Evolutionary conservation across 129 eudicot genomes (phyloP).

Genomic region (Centella asiatica): DNA sequence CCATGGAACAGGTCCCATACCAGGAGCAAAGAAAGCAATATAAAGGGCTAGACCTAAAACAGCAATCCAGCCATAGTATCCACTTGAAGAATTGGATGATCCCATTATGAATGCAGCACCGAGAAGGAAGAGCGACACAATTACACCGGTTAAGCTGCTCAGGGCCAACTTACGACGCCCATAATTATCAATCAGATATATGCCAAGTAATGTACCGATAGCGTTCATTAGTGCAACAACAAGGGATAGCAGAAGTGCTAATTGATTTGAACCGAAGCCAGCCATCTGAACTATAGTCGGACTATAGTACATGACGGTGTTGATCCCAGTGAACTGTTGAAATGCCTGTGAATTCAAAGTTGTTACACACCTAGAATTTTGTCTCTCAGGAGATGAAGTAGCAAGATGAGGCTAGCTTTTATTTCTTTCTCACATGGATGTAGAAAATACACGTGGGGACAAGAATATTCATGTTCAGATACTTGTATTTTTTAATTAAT

Average conservation of each 20-base stretch:
- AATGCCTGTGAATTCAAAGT: constrained; percentile 41
- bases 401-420: background rate
- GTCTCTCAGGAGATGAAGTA: too few species aligned
- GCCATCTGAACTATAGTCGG: constrained; percentile 89
- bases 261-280: constrained; percentile 70
- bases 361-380: background rate
- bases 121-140: constrained; percentile 55
- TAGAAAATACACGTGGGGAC: too few species aligned
- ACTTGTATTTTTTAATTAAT: too few species aligned
- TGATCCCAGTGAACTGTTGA: constrained; percentile 71
- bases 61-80: constrained; percentile 64
- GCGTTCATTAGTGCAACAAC: constrained; percentile 79
- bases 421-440: too few species aligned
- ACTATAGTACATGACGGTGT: constrained; percentile 81
- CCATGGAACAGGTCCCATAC: constrained; percentile 99
- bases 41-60: constrained; percentile 73
- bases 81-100: constrained; percentile 27
- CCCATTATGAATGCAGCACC: constrained; percentile 53
- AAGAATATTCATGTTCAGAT: too few species aligned
- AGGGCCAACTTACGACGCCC: constrained; percentile 79
- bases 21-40: constrained; percentile 82
- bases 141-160: constrained; percentile 65
- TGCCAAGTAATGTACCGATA: constrained; percentile 63
- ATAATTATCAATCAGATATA: constrained; percentile 73
- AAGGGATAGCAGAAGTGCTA: constrained; percentile 81